These are phyloP conservation scores for Apiospora rasikravindrae DNA, from an alignment of 2,329 filamentous ascomycete species.

Conservation along the genomic window DNA sequence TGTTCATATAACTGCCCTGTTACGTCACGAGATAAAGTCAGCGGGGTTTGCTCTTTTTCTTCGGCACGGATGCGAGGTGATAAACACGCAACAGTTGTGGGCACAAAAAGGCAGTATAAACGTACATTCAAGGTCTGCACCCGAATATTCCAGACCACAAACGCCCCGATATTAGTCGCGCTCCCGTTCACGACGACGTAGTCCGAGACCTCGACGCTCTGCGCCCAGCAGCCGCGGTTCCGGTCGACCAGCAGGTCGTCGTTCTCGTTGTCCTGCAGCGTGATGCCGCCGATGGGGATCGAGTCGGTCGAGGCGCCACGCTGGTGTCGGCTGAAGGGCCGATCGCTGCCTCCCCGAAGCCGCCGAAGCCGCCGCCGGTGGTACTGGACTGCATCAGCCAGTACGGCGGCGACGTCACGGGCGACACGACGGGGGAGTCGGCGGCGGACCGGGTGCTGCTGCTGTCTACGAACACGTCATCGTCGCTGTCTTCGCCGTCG, in stretches of 20 bases:
- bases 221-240: constrained; percentile 64
- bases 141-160: constrained; percentile 91
- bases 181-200: constrained; percentile 63
- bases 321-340: constrained; percentile 6
- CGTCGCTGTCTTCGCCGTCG: neutral
- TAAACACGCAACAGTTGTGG: neutral
- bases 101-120: neutral
- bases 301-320: constrained; percentile 51
- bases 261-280: constrained; percentile 66
- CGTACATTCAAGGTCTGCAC: constrained; percentile 84
- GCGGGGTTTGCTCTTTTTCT: constrained; percentile 28
- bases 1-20: constrained; percentile 65
- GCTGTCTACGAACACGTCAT: constrained; percentile 16
- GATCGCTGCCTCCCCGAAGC: neutral
- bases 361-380: neutral
- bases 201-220: constrained; percentile 64
- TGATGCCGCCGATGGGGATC: constrained; percentile 60
- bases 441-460: constrained; percentile 11
- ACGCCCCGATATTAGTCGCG: constrained; percentile 73
- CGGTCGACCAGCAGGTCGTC: constrained; percentile 49
- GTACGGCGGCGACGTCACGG: constrained; percentile 44
- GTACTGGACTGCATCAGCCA: constrained; percentile 35
- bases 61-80: neutral
- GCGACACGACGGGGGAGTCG: constrained; percentile 29
- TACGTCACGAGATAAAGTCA: neutral